Conservation (phyloP, 345 rosid species). For the Lepidium didymum region DNA sequence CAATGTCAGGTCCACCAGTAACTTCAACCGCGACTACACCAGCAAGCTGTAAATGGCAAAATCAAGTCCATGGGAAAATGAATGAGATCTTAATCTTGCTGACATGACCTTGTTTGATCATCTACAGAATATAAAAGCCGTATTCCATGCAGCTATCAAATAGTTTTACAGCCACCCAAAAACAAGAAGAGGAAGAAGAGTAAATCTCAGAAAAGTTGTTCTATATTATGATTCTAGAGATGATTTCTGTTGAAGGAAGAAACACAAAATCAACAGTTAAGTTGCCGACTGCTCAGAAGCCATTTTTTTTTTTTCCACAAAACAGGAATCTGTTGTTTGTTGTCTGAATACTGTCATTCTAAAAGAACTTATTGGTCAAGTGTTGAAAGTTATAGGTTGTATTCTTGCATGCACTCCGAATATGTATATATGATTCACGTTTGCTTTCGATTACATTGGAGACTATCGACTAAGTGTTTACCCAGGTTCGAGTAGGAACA, state of each 20-base stretch:
- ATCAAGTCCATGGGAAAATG: neutral
- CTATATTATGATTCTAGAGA: slow-evolving; percentile 45
- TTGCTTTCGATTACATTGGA: neutral
- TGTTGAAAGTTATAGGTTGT: slow-evolving; percentile 14
- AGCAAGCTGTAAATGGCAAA: slow-evolving; percentile 50
- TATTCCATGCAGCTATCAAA: slow-evolving; percentile 85
- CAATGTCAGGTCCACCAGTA: slow-evolving; percentile 80
- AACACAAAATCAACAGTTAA: neutral
- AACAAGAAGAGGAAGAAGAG: slow-evolving; percentile 68
- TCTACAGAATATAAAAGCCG: slow-evolving; percentile 76
- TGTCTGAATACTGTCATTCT: slow-evolving; percentile 37
- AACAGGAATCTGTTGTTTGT: slow-evolving; percentile 23
- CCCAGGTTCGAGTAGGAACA: neutral
- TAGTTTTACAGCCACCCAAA: slow-evolving; percentile 88
- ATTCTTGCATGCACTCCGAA: slow-evolving; percentile 15
- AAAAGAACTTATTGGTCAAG: slow-evolving; percentile 27
- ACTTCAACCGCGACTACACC: slow-evolving; percentile 93
- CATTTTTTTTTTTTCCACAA: neutral
- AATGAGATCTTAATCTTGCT: too few species aligned
- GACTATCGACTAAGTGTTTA: neutral
- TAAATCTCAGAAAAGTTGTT: slow-evolving; percentile 60
- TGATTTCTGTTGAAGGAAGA: neutral
- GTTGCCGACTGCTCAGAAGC: neutral
- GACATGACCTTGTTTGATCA: neutral
- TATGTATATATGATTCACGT: slow-evolving; percentile 34